Conservation (phyloP, 2,329 filamentous ascomycete genomes). For the Phoma sp. region DNA sequence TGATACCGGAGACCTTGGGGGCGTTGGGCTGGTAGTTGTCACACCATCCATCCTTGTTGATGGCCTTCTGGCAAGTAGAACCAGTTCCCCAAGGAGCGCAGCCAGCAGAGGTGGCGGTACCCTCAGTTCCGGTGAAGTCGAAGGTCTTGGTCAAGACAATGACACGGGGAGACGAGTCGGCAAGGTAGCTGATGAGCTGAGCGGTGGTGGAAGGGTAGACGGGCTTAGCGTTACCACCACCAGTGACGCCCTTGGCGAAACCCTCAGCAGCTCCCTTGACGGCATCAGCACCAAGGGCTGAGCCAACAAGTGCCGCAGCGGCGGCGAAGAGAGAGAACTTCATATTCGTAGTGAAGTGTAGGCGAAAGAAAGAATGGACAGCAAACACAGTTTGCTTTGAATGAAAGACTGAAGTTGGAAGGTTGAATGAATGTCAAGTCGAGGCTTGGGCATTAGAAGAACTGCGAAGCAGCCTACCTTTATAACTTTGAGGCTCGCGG, state of each 20-base stretch:
- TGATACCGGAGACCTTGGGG: slow-evolving; percentile 52
- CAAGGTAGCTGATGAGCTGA: slow-evolving; percentile 66
- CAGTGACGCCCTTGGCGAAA: slow-evolving; percentile 45
- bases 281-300: slow-evolving; percentile 46
- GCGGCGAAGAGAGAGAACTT: slow-evolving; percentile 28
- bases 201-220: slow-evolving; percentile 39
- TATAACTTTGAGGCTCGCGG: slow-evolving; percentile 20
- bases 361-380: slow-evolving; percentile 23
- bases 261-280: slow-evolving; percentile 36
- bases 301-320: slow-evolving; percentile 25
- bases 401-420: slow-evolving; percentile 49
- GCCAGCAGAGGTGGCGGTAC: slow-evolving; percentile 59
- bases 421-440: slow-evolving; percentile 30
- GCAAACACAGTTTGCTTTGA: slow-evolving; percentile 52
- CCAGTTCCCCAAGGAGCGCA: slow-evolving; percentile 62
- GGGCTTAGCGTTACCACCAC: slow-evolving; percentile 29
- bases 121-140: slow-evolving; percentile 64
- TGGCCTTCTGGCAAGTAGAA: slow-evolving; percentile 64
- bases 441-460: slow-evolving; percentile 40
- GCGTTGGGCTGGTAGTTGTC: slow-evolving; percentile 64
- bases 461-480: slow-evolving; percentile 9
- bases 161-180: slow-evolving; percentile 59
- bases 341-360: slow-evolving; percentile 40
- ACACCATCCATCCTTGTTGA: slow-evolving; percentile 64
- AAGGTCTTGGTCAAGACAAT: slow-evolving; percentile 64